A percentile compares a stretch with the other conserved stretches of the same genome.
Evolutionary conservation across 768 basidiomycete genomes (phyloP).

Genomic region (Asterophora lycoperdoides): DNA sequence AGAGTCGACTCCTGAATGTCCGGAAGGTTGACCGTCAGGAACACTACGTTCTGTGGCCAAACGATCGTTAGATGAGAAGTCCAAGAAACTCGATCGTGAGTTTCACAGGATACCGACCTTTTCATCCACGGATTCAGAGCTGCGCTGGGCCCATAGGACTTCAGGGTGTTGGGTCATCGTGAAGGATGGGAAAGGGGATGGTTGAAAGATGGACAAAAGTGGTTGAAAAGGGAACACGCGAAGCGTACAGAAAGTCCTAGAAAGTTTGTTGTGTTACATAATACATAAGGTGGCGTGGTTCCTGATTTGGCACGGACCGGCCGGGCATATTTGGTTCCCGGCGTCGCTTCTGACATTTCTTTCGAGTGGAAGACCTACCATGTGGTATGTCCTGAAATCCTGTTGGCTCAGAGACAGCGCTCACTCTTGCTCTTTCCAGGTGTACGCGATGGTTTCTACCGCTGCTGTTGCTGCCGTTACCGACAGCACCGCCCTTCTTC

Average conservation of each 20-base stretch:
- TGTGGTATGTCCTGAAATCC: conserved; percentile 49
- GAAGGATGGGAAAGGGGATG: conserved; percentile 14
- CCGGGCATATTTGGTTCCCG: background rate
- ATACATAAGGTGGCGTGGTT: background rate
- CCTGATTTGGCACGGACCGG: conserved; percentile 9
- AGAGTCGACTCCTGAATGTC: conserved; percentile 60
- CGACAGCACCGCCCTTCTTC: conserved; percentile 78
- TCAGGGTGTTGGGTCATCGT: conserved; percentile 70
- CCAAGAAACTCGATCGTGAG: conserved; percentile 19
- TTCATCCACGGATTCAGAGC: conserved; percentile 53
- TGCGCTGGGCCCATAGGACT: conserved; percentile 93
- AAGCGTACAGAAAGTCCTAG: conserved; percentile 38
- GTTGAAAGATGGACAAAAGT: conserved; percentile 21
- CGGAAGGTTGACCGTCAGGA: conserved; percentile 79
- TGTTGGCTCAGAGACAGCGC: background rate
- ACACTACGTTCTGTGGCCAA: conserved; percentile 71
- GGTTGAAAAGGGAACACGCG: conserved; percentile 9
- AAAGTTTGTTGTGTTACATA: conserved; percentile 28
- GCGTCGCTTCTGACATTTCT: background rate
- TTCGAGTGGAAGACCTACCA: conserved; percentile 10
- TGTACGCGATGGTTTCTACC: conserved; percentile 87
- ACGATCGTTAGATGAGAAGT: conserved; percentile 14
- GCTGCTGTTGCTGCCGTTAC: conserved; percentile 68
- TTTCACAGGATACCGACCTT: conserved; percentile 49
- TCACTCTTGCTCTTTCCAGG: conserved; percentile 36